Conservation (phyloP, 106 monocot species). For the Agapanthus africanus region DNA sequence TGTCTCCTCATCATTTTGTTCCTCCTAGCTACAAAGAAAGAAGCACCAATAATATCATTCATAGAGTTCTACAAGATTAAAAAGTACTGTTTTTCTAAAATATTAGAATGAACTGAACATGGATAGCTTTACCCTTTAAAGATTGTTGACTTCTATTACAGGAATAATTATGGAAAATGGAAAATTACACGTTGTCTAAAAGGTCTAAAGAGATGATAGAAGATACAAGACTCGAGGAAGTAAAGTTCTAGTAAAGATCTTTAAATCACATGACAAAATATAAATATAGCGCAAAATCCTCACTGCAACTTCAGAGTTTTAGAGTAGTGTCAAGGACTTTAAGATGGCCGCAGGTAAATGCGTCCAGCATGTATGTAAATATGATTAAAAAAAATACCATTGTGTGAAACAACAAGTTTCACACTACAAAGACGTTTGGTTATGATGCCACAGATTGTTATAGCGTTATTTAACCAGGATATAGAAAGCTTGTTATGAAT, state of each 20-base stretch:
- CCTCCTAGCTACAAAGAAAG: conserved; percentile 37
- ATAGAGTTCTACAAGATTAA: not conserved
- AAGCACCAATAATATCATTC: not conserved
- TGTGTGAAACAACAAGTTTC: too few relatives aligned
- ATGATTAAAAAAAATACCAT: too few relatives aligned
- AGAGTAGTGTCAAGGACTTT: not conserved
- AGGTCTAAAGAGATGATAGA: not conserved
- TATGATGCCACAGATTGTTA: too few relatives aligned
- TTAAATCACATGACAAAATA: not conserved
- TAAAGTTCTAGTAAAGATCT: not conserved
- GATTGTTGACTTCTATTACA: not conserved
- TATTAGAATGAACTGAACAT: too few relatives aligned
- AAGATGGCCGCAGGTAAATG: not conserved
- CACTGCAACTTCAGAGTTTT: not conserved
- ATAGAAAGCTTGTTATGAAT: not conserved
- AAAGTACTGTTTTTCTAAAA: not conserved
- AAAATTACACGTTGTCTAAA: not conserved
- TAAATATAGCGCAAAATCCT: too few relatives aligned
- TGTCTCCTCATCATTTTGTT: conserved; percentile 64
- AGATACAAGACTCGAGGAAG: not conserved
- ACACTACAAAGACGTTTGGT: too few relatives aligned
- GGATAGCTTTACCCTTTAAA: not conserved
- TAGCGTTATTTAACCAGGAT: not conserved
- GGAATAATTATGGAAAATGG: not conserved
- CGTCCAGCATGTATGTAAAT: too few relatives aligned